phyloP scores from a whole-genome alignment of 495 filamentous ascomycete species.

The Poronia punctata region DNA sequence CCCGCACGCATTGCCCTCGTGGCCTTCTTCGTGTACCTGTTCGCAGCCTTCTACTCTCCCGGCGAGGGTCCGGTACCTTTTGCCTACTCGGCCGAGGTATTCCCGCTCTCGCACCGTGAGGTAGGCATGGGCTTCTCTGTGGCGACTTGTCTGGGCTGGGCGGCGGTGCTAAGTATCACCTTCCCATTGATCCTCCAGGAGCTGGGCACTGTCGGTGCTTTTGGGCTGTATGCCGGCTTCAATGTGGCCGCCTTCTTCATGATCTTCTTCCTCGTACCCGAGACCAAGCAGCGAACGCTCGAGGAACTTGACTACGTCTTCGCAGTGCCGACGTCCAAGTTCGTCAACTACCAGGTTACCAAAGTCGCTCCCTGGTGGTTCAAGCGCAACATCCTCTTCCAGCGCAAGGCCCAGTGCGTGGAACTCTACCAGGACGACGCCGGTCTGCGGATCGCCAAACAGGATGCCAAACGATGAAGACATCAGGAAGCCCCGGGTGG shows the following conservation, averaged over 20 bases:
- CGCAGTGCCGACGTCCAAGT: slow-evolving; percentile 57
- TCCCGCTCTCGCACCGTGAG: slow-evolving; percentile 66
- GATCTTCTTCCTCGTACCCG: slow-evolving; percentile 62
- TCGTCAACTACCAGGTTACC: slow-evolving; percentile 57
- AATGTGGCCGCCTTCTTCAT: slow-evolving; percentile 56
- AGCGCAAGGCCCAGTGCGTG: slow-evolving; percentile 45
- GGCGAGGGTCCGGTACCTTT: slow-evolving; percentile 82
- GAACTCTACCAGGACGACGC: slow-evolving; percentile 52
- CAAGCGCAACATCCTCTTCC: slow-evolving; percentile 56
- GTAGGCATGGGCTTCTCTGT: slow-evolving; percentile 70
- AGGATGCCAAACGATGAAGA: no score
- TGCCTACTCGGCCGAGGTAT: slow-evolving; percentile 73
- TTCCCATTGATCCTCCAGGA: slow-evolving; percentile 56
- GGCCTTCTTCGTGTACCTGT: slow-evolving; percentile 65
- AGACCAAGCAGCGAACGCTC: slow-evolving; percentile 61
- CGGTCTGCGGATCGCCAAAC: no score
- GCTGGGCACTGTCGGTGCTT: slow-evolving; percentile 48
- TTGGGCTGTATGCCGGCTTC: slow-evolving; percentile 55
- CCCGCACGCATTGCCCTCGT: slow-evolving; percentile 38
- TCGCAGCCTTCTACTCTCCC: slow-evolving; percentile 65
- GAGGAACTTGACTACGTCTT: slow-evolving; percentile 86
- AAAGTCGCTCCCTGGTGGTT: slow-evolving; percentile 62
- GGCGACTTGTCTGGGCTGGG: slow-evolving; percentile 62
- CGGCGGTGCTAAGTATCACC: slow-evolving; percentile 55
- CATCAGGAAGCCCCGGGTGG: no score